These are phyloP conservation scores for Flaveria bidentis DNA, from an alignment of 129 eudicot genomes.

Conservation along the genomic window DNA sequence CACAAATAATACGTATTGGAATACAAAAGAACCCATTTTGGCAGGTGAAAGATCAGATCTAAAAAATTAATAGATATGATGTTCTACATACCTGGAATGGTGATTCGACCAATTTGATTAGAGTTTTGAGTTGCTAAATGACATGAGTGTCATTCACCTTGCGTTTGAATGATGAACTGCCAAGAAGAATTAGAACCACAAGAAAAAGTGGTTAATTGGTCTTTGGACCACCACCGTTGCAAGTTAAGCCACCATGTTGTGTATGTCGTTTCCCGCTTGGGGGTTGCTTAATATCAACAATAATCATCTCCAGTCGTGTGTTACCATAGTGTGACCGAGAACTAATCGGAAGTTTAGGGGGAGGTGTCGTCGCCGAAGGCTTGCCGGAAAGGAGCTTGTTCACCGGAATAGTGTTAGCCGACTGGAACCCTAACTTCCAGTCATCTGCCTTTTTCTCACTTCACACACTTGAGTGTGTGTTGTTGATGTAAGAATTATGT, in stretches of 20 bases:
- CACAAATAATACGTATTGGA: not conserved
- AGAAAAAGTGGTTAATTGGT: slow-evolving; percentile 74
- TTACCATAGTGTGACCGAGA: too few relatives aligned
- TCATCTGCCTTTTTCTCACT: too few relatives aligned
- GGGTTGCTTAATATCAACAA: slow-evolving; percentile 76
- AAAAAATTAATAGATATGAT: not conserved
- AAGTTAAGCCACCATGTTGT: slow-evolving; percentile 44
- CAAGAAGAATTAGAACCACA: slow-evolving; percentile 80
- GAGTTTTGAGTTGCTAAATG: slow-evolving; percentile 62
- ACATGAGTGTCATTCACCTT: slow-evolving; percentile 61
- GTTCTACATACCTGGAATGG: slow-evolving; percentile 72
- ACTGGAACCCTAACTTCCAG: too few relatives aligned
- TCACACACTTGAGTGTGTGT: too few relatives aligned
- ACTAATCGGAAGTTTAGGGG: too few relatives aligned
- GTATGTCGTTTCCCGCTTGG: slow-evolving; percentile 75
- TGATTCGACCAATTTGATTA: slow-evolving; percentile 71
- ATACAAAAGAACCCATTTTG: not conserved
- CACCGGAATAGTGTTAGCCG: too few relatives aligned
- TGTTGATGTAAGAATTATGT: too few relatives aligned
- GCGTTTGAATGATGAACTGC: slow-evolving; percentile 65
- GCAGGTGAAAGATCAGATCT: not conserved
- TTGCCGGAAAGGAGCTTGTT: too few relatives aligned
- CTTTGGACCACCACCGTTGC: slow-evolving; percentile 60
- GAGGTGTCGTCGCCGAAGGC: too few relatives aligned
- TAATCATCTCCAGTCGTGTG: slow-evolving; percentile 59